Conservation (phyloP, 1,139 yeast genomes). For the Eremothecium sinecaudum region DNA sequence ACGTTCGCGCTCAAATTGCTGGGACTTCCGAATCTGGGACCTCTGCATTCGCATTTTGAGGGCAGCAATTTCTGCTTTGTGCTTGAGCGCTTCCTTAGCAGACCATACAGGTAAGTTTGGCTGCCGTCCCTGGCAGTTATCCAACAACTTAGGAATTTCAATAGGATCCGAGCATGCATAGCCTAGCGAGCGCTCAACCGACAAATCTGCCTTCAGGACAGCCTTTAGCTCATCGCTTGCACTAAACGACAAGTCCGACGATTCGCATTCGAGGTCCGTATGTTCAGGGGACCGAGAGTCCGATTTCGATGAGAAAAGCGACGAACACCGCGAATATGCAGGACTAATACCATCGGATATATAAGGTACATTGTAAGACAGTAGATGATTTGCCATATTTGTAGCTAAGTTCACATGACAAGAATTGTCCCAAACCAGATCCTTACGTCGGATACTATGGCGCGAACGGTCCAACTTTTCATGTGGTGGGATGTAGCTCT, state of each 20-base stretch:
- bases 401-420: background rate
- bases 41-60: constrained; percentile 1
- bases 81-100: constrained; percentile 2
- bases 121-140: background rate
- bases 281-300: background rate
- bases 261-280: too few species aligned
- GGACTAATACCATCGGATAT: background rate
- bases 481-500: constrained; percentile 5
- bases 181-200: too few species aligned
- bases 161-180: background rate
- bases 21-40: background rate
- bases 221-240: too few species aligned
- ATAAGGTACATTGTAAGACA: constrained; percentile 4
- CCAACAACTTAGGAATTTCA: background rate
- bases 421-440: constrained; percentile 1
- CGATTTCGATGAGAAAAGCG: constrained; percentile 4
- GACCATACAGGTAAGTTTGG: constrained; percentile 4
- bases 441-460: constrained; percentile 5
- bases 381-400: background rate
- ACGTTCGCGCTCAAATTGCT: background rate
- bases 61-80: constrained; percentile 1
- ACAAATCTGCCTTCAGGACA: too few species aligned
- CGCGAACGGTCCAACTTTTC: constrained; percentile 5
- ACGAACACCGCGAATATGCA: constrained; percentile 5
- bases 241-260: too few species aligned